phyloP scores from a whole-genome alignment of 1,284 basidiomycete species.

The Peniophora sp. region DNA sequence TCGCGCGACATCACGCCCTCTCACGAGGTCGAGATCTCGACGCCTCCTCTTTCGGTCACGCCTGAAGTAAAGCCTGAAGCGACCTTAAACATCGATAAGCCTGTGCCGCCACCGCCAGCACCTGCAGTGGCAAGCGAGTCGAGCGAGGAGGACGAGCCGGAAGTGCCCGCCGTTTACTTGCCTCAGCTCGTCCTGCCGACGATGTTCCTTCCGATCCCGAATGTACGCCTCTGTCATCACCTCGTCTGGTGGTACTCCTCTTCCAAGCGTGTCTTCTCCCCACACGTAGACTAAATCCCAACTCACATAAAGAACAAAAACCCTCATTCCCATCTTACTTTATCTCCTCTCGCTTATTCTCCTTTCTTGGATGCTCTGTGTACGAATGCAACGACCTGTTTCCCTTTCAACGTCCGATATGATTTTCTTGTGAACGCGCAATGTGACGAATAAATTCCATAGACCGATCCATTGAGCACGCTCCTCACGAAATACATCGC shows the following conservation, averaged over 20 bases:
- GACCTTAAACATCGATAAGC: constrained; percentile 18
- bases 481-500: constrained; percentile 74
- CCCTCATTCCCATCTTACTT: constrained; percentile 3
- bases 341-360: constrained; percentile 8
- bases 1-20: constrained; percentile 15
- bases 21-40: constrained; percentile 15
- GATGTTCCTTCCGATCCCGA: constrained; percentile 78
- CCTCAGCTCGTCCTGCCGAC: constrained; percentile 53
- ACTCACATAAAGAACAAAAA: constrained; percentile 1
- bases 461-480: constrained; percentile 77
- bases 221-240: constrained; percentile 47
- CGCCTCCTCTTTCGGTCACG: constrained; percentile 5
- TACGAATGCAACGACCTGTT: constrained; percentile 10
- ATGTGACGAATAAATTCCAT: constrained; percentile 23
- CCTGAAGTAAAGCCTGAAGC: constrained; percentile 17
- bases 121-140: constrained; percentile 19
- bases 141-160: constrained; percentile 35
- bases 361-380: constrained; percentile 13
- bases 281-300: constrained; percentile 1
- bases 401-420: constrained; percentile 1
- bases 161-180: constrained; percentile 47
- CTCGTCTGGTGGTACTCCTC: constrained; percentile 53
- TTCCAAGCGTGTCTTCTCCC: constrained; percentile 8
- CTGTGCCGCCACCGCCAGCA: constrained; percentile 29
- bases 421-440: too few relatives aligned